phyloP scores from a whole-genome alignment of 2,329 filamentous ascomycete species.

The Colletotrichum sp. region DNA sequence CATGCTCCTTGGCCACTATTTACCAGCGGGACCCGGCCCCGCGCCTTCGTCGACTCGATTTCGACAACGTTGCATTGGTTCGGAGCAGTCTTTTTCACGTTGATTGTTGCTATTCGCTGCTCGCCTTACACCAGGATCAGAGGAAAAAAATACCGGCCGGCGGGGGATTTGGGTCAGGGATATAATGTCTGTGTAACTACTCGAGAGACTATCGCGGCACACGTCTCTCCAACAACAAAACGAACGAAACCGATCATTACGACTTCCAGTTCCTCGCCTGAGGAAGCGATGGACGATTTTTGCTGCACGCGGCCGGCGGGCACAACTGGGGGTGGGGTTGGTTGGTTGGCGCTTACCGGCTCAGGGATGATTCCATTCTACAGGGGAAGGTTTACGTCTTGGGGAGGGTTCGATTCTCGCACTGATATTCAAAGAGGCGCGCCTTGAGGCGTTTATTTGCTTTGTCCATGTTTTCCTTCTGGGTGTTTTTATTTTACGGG shows the following conservation, averaged over 20 bases:
- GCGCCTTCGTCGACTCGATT: neutral
- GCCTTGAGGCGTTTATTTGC: conserved; percentile 15
- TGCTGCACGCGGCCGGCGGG: neutral
- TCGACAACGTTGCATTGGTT: conserved; percentile 2
- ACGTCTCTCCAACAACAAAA: conserved; percentile 2
- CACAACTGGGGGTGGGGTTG: neutral
- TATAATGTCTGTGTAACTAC: conserved; percentile 22
- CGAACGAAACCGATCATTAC: conserved; percentile 8
- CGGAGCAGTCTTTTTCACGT: conserved; percentile 5
- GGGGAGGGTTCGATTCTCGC: conserved; percentile 6
- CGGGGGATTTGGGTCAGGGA: neutral
- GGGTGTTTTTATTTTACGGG: conserved; percentile 1
- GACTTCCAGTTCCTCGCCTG: neutral
- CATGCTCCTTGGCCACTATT: neutral
- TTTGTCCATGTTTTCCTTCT: conserved; percentile 10
- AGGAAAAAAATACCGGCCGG: neutral
- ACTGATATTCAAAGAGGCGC: neutral
- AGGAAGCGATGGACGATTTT: neutral
- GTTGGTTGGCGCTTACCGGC: conserved; percentile 6
- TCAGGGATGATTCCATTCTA: conserved; percentile 4
- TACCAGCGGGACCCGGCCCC: neutral
- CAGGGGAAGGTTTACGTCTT: neutral
- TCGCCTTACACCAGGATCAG: neutral
- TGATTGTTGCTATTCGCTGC: neutral
- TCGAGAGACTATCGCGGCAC: neutral